These are phyloP conservation scores for Helotiales sp. DNA, from an alignment of 2,329 filamentous ascomycete species.

Conservation along the genomic window DNA sequence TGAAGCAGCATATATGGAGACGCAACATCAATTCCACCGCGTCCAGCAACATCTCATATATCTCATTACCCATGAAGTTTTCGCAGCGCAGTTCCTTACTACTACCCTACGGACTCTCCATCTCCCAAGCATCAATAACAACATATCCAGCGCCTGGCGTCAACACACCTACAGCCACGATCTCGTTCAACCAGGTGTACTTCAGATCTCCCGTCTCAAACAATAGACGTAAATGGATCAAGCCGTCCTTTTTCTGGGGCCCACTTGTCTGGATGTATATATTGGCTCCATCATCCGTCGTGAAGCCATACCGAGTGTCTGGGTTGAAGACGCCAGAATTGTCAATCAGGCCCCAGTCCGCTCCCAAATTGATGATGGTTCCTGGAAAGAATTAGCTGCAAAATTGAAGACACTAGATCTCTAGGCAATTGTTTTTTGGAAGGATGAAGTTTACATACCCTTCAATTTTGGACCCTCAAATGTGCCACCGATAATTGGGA, in stretches of 20 bases:
- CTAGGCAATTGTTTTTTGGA: too few species aligned
- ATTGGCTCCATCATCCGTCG: slow-evolving; percentile 19
- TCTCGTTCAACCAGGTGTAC: slow-evolving; percentile 20
- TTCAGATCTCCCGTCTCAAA: slow-evolving; percentile 20
- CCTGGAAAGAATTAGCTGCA: background rate
- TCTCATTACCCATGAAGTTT: too few species aligned
- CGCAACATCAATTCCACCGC: too few species aligned
- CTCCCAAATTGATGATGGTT: slow-evolving; percentile 16
- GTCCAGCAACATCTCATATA: too few species aligned
- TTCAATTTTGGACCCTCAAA: background rate
- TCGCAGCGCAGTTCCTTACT: too few species aligned
- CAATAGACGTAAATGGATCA: slow-evolving; percentile 2
- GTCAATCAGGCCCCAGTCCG: slow-evolving; percentile 18
- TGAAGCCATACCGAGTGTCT: slow-evolving; percentile 12
- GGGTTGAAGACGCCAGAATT: slow-evolving; percentile 9
- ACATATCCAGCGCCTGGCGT: background rate
- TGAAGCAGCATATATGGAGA: too few species aligned
- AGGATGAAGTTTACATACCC: background rate
- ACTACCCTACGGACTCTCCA: background rate
- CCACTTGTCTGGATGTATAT: slow-evolving; percentile 18
- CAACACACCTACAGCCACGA: slow-evolving; percentile 20
- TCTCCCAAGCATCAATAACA: slow-evolving; percentile 8
- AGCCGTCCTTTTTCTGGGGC: background rate
- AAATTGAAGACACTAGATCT: background rate
- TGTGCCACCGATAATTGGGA: background rate